Percentiles rank a stretch among this genome's conserved stretches.
Evolutionary conservation across 225 moss, liverwort and hornwort species (phyloP).

Genomic region (Anthoceros angustus): DNA sequence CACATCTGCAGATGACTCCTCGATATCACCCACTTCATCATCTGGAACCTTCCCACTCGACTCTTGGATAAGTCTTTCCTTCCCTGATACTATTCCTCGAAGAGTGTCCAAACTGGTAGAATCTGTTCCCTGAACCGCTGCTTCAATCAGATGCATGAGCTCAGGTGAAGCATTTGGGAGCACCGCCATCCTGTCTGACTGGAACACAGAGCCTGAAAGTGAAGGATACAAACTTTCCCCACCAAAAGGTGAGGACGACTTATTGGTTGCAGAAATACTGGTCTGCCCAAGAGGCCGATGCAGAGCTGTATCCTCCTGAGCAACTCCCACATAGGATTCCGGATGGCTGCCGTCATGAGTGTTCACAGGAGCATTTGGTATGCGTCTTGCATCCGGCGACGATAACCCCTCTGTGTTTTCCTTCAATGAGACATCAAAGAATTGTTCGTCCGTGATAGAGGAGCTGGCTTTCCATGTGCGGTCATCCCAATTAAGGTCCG

Average conservation of each 20-base stretch:
- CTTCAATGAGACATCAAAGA: conserved; percentile 1
- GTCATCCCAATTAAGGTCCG: not conserved
- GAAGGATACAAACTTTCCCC: not conserved
- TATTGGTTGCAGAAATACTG: not conserved
- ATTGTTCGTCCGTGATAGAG: not conserved
- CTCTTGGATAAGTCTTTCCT: not conserved
- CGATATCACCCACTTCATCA: not conserved
- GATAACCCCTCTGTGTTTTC: not conserved
- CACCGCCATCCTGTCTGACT: not conserved
- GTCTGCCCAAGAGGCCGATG: not conserved
- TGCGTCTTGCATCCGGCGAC: not conserved
- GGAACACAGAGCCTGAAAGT: not conserved
- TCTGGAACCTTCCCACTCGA: not conserved
- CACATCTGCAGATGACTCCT: conserved; percentile 16
- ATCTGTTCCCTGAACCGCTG: not conserved
- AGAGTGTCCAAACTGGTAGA: not conserved
- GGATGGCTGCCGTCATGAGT: not conserved
- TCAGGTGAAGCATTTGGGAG: not conserved
- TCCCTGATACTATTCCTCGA: not conserved
- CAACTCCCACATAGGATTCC: not conserved
- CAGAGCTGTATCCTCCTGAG: not conserved
- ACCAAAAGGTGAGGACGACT: not conserved
- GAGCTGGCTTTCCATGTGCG: not conserved
- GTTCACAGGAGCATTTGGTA: not conserved
- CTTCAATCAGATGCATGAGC: conserved; percentile 5